Evolutionary conservation across 306 rosid species (phyloP).

Genomic region (Biancaea sappan): DNA sequence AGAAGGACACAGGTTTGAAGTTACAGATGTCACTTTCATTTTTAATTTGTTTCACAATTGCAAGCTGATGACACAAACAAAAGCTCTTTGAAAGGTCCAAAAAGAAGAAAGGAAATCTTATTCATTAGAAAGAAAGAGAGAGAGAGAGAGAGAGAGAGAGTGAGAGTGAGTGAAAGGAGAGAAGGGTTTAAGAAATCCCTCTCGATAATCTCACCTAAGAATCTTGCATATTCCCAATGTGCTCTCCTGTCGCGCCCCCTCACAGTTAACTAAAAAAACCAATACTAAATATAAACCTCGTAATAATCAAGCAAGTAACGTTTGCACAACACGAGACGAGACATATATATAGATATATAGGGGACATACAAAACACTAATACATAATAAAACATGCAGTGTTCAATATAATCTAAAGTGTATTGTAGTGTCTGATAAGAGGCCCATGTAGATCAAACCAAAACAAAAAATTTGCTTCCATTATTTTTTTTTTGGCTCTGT

Average conservation of each 20-base stretch:
- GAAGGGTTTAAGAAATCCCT: constrained; percentile 31
- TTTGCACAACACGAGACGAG: background rate
- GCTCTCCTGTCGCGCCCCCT: constrained; percentile 31
- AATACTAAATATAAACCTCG: background rate
- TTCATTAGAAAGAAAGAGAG: background rate
- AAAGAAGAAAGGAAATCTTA: background rate
- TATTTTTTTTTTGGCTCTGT: background rate
- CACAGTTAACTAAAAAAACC: constrained; percentile 33
- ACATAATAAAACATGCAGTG: background rate
- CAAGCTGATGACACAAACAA: too few species aligned
- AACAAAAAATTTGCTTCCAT: too few species aligned
- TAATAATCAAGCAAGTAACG: background rate
- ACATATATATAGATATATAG: too few species aligned
- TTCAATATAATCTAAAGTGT: background rate
- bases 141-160: background rate
- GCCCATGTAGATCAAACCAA: too few species aligned
- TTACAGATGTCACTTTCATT: too few species aligned
- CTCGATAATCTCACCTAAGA: constrained; percentile 39
- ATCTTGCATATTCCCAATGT: constrained; percentile 67
- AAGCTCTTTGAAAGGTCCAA: background rate
- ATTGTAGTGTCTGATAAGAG: background rate
- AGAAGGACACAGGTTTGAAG: too few species aligned
- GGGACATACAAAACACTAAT: constrained; percentile 13
- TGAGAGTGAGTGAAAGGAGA: constrained; percentile 4
- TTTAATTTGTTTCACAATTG: too few species aligned